A percentile compares a stretch with the other conserved stretches of the same genome.
Conservation (phyloP, 257 asterid genomes). For the Nicotiana obtusifolia region DNA sequence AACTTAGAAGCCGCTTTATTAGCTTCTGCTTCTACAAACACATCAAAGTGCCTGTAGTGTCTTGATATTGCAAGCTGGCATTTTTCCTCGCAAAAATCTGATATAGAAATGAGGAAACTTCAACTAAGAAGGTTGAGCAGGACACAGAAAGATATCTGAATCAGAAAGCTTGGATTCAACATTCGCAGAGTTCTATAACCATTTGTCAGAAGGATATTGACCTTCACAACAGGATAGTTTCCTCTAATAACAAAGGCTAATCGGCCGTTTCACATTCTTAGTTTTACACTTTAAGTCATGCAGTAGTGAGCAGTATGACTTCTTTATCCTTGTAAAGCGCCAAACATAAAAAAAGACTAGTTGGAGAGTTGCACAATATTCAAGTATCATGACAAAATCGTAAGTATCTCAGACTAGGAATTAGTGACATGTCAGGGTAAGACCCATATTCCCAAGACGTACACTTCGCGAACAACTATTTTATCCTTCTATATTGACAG, state of each 20-base stretch:
- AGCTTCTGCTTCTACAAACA: slow-evolving; percentile 91
- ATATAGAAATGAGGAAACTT: background rate
- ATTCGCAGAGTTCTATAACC: background rate
- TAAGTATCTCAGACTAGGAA: background rate
- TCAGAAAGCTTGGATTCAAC: background rate
- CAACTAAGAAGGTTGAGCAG: background rate
- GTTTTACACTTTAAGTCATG: background rate
- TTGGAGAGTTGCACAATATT: background rate
- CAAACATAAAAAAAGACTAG: background rate
- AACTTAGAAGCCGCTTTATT: slow-evolving; percentile 89
- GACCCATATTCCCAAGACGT: background rate
- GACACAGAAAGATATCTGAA: background rate
- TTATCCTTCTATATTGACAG: background rate
- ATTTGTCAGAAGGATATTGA: background rate
- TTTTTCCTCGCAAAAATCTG: slow-evolving; percentile 91
- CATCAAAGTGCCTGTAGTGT: slow-evolving; percentile 84
- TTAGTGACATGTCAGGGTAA: background rate
- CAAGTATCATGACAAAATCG: background rate
- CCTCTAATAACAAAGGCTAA: background rate
- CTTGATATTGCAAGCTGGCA: slow-evolving; percentile 87
- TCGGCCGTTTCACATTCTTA: background rate
- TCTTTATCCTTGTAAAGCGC: background rate
- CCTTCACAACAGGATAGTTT: background rate
- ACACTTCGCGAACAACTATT: background rate
- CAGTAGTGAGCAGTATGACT: background rate